Percentiles rank a stretch among this genome's conserved stretches.
Conservation (phyloP, 169 alveolate species). For the Besnoitia besnoiti region DNA sequence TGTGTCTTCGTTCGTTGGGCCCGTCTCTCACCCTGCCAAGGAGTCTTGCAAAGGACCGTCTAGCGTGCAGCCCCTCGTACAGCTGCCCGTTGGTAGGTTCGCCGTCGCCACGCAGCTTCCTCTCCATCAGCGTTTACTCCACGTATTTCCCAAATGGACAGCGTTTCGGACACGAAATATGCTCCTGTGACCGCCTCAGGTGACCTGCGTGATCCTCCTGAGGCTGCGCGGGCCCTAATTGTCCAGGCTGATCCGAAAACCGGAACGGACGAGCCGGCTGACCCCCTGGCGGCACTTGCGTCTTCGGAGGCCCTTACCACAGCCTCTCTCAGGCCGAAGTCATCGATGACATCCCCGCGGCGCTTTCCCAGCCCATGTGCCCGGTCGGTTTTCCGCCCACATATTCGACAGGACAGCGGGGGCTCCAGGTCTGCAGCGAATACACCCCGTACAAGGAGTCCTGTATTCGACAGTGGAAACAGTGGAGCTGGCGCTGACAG, state of each 20-base stretch:
- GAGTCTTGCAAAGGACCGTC: not conserved
- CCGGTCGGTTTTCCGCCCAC: not conserved
- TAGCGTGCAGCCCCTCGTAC: not conserved
- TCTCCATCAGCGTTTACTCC: not conserved
- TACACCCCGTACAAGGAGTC: not conserved
- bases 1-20: not conserved
- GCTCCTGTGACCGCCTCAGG: not conserved
- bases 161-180: not conserved
- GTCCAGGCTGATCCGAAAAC: not conserved
- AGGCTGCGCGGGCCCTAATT: not conserved
- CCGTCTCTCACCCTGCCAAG: not conserved
- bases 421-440: not conserved
- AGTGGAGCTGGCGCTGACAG: not conserved
- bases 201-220: not conserved
- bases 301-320: not conserved
- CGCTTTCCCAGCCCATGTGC: not conserved
- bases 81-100: not conserved
- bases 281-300: not conserved
- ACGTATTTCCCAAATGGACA: not conserved
- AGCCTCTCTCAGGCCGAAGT: not conserved
- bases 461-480: not conserved
- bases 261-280: not conserved
- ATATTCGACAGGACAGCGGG: not conserved
- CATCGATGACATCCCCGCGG: no score
- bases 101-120: not conserved